Evolutionary conservation across 768 basidiomycete genomes (phyloP), one percentile per base, ranked within the genome.

Genomic region (Lactarius indigo): DNA sequence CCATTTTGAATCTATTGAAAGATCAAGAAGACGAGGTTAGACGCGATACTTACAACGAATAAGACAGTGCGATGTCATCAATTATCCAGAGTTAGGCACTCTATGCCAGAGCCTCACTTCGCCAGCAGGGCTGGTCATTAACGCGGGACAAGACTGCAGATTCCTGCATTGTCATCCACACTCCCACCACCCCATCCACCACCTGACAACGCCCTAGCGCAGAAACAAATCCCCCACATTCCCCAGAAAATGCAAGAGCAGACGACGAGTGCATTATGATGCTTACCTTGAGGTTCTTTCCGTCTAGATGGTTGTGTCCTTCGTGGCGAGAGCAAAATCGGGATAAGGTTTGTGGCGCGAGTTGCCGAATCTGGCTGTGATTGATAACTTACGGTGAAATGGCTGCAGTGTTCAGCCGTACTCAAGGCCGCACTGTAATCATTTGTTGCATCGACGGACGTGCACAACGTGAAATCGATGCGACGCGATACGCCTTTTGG

Each of bases 1-100:
- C 85, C 89, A 90, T 90, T 78, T 72, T 70, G 58, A 52, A 56
- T 35, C 28, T 37, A 30, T 39, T 54, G 52, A 23, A 44, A 33
- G 28, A 30, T 44, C 41, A 15, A 57, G 41, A 42, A 23, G 17
- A 3, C 3, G 41, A 41, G 13, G 42, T 54, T 31, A 54, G 30
- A 13, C 7, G 39, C 30, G 52, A 20, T 28, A 13, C 18, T 2
- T 18, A 23, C 28, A 63, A 37, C 2, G 17, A 7, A 9, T 35
- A 12, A 59, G 23, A 37, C 2, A 7, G 15, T 35, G 8, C 44
- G 13, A 37, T 7, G 55, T 18, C 18, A 10, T 57, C n/a, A n/a
- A 35, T 23, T 20, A 26, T 50, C 4, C 44, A n/a, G n/a, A 42
- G 42, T 47, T 8, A 47, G 47, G n/a, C 23, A 23, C 5, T 50